Conservation (phyloP, 345 rosid species). For the Eucalyptus viminalis region DNA sequence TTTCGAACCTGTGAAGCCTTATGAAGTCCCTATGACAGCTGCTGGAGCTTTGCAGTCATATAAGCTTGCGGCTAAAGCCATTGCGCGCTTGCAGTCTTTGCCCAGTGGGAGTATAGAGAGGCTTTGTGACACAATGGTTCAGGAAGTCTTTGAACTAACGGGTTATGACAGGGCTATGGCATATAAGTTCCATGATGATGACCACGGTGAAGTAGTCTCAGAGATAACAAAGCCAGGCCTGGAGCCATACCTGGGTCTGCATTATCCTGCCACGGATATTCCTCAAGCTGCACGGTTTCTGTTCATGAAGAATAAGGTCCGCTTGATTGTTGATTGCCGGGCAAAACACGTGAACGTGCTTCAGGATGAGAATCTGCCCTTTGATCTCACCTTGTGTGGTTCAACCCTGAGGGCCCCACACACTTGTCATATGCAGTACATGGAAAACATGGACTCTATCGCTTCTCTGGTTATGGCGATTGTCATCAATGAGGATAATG, state of each 20-base stretch:
- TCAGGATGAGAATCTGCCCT: constrained; percentile 81
- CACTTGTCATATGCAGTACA: constrained; percentile 84
- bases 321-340: constrained; percentile 88
- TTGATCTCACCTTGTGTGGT: constrained; percentile 82
- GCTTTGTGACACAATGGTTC: constrained; percentile 89
- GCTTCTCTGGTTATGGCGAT: constrained; percentile 98
- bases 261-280: constrained; percentile 95
- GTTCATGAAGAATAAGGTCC: constrained; percentile 92
- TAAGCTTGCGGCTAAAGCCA: constrained; percentile 96
- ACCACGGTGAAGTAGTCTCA: constrained; percentile 91
- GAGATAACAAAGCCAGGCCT: constrained; percentile 81
- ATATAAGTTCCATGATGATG: constrained; percentile 94
- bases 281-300: constrained; percentile 95
- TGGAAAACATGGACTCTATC: constrained; percentile 90
- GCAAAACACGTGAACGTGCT: constrained; percentile 83
- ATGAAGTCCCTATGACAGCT: constrained; percentile 94
- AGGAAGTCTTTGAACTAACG: constrained; percentile 91
- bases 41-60: constrained; percentile 96
- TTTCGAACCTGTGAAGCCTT: constrained; percentile 93
- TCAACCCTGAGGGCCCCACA: constrained; percentile 94
- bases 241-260: constrained; percentile 95
- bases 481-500: constrained; percentile 75
- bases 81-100: constrained; percentile 73
- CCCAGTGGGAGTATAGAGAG: constrained; percentile 86
- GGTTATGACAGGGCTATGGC: constrained; percentile 97